Evolutionary conservation across 345 rosid species (phyloP), one percentile per base, ranked within the genome.

Genomic region (Aurinia saxatilis): DNA sequence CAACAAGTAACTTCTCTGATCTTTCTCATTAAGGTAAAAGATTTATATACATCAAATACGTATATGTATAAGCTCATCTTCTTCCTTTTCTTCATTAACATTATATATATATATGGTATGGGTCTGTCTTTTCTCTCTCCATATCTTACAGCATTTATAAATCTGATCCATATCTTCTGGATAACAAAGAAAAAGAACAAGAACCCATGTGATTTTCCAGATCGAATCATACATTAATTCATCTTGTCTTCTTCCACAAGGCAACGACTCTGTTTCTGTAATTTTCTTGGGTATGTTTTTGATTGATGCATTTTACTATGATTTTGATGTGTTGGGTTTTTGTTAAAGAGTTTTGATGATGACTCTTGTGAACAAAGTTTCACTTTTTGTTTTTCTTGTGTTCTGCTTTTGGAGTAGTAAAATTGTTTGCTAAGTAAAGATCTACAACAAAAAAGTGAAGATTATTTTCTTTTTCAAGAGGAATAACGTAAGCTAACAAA

Each of bases 341-440:
- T 5, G 23, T 58, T 29, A 55, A 40, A 2, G 16, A 6, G 63
- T 29, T 33, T 46, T 63, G 59, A 51, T 51, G 14, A 19, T 52
- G 51, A 52, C 60, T 18, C 33, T 18, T 21, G n/a, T 51, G 31
- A 63, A 44, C 10, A 52, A 59, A 52, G n/a, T 50, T 40, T 41
- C 29, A 29, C 44, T 42, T 51, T 36, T 48, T 60, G 35, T 19
- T 34, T 21, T 47, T 13, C 35, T 38, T 57, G 18, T 23, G 8
- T 23, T 48, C 1, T 50, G 41, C 14, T 63, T 63, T 39, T 15
- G 35, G 15, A 34, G 46, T 65, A 53, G 67, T 50, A 38, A 64
- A 53, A 65, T 65, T 65, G 70, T 54, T 65, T 7, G 47, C 27
- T 34, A 65, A 65, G 62, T 65, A 65, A 65, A 52, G 68, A 25